Conservation (phyloP, 257 asterid genomes). For the Scutellaria baicalensis region DNA sequence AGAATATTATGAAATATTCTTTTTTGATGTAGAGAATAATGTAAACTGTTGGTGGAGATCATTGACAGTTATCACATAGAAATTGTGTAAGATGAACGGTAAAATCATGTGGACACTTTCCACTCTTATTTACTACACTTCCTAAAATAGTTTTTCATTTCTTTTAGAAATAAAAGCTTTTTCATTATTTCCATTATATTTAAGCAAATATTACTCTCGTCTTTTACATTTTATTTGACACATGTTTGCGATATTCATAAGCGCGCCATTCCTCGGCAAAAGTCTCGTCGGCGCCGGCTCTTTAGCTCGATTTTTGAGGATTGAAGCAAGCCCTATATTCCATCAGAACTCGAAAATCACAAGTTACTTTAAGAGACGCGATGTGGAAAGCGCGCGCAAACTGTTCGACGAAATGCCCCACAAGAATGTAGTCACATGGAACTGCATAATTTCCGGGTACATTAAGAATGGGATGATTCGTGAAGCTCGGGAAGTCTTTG, state of each 20-base stretch:
- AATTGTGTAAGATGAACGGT: no score
- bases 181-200: no score
- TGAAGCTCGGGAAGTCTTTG: constrained; percentile 51
- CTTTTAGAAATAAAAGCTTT: no score
- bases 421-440: constrained; percentile 61
- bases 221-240: background rate
- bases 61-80: no score
- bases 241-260: constrained; percentile 13
- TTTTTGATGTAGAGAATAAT: no score
- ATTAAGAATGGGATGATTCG: constrained; percentile 42
- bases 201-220: background rate
- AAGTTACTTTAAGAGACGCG: constrained; percentile 29
- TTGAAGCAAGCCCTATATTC: constrained; percentile 31
- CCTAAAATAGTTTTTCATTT: no score
- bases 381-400: constrained; percentile 34
- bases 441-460: constrained; percentile 77
- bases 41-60: no score
- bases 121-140: no score
- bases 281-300: background rate
- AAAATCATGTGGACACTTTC: no score
- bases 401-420: constrained; percentile 70
- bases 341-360: constrained; percentile 41
- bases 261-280: constrained; percentile 11
- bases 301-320: constrained; percentile 15
- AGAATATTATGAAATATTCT: no score